Conservation (phyloP, 139 green algal species). For the Chlamydomonas applanata region DNA sequence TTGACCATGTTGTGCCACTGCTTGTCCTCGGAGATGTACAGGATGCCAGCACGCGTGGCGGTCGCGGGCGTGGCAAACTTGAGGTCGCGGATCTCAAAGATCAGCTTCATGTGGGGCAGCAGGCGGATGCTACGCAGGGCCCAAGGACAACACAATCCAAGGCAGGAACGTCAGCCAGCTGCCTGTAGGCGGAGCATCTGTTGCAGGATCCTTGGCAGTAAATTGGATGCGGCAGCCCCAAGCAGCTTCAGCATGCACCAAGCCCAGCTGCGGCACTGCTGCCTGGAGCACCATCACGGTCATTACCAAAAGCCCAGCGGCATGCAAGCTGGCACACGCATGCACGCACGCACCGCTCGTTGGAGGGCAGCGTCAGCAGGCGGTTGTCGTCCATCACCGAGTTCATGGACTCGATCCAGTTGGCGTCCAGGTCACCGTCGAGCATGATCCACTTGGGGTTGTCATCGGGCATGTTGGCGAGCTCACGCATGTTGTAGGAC, state of each 20-base stretch:
- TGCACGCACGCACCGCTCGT: constrained; percentile 59
- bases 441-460: constrained; percentile 89
- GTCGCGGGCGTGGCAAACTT: constrained; percentile 86
- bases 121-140: constrained; percentile 66
- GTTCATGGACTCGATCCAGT: constrained; percentile 93
- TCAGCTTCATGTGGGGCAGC: constrained; percentile 85
- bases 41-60: constrained; percentile 81
- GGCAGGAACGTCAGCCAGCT: neutral
- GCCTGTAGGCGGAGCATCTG: too few relatives aligned
- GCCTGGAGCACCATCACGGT: too few relatives aligned
- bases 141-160: neutral
- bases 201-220: too few relatives aligned
- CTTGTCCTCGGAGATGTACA: constrained; percentile 78
- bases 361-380: constrained; percentile 83
- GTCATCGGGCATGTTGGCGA: constrained; percentile 79
- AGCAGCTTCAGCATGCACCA: too few relatives aligned
- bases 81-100: constrained; percentile 84
- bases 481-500: constrained; percentile 85
- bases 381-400: constrained; percentile 87
- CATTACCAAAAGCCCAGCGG: too few relatives aligned
- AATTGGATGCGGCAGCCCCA: too few relatives aligned
- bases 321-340: neutral
- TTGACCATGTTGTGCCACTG: constrained; percentile 85
- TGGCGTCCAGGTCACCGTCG: constrained; percentile 85
- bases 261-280: too few relatives aligned